Conservation (phyloP, 148 eudicot species). For the Nepenthes gracilis region DNA sequence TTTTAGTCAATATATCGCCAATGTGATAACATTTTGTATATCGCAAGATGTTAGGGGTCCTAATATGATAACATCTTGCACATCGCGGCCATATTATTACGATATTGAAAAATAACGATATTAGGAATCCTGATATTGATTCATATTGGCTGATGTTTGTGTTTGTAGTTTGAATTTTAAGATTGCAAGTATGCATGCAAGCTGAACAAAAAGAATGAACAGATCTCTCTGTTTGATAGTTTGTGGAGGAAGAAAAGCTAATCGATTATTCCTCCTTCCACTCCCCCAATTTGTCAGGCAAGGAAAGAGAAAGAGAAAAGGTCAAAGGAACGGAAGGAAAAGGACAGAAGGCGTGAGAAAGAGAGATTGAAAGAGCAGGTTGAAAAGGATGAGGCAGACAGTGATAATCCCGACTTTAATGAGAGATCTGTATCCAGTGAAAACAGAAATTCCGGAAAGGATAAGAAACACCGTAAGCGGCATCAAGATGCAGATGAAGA, state of each 20-base stretch:
- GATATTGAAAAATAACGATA: no score
- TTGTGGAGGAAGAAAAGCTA: neutral
- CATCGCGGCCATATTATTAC: no score
- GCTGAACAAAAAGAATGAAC: no score
- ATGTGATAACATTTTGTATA: no score
- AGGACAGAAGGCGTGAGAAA: constrained; percentile 48
- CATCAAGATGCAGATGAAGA: constrained; percentile 39
- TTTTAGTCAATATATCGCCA: no score
- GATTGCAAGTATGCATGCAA: no score
- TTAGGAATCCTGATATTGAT: no score
- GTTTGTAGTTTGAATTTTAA: no score
- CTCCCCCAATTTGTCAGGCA: constrained; percentile 31
- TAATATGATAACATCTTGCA: no score
- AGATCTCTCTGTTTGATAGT: neutral
- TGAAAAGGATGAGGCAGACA: constrained; percentile 40
- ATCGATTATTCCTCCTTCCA: neutral
- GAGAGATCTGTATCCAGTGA: constrained; percentile 31
- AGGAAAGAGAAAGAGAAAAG: constrained; percentile 55
- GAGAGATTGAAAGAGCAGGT: constrained; percentile 27
- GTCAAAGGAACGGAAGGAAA: constrained; percentile 51
- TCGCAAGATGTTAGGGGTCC: no score
- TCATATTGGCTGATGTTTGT: no score
- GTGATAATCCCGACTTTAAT: constrained; percentile 28
- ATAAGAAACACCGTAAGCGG: constrained; percentile 50
- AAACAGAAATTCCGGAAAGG: constrained; percentile 44